phyloP scores from a whole-genome alignment of 495 filamentous ascomycete species.

The Penicillium ochrochloron region DNA sequence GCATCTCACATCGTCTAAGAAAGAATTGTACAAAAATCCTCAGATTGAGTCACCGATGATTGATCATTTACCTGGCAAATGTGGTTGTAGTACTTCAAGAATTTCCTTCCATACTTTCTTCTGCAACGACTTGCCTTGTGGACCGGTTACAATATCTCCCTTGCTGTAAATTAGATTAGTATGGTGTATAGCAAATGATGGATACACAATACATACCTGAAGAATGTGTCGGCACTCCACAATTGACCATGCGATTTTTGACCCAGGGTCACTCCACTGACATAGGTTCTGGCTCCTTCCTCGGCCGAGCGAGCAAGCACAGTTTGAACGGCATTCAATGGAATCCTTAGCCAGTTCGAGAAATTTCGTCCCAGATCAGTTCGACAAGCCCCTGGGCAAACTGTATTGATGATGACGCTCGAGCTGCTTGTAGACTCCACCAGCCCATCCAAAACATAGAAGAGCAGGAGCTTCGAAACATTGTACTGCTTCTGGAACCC shows the following conservation, averaged over 20 bases:
- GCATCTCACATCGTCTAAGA: not conserved
- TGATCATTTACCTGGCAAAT: not conserved
- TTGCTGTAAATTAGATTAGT: not conserved
- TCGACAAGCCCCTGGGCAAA: not conserved
- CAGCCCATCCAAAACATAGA: not conserved
- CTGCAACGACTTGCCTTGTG: not conserved
- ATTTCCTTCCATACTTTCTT: conserved; percentile 12
- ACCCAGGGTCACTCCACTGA: conserved; percentile 35
- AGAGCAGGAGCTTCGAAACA: not conserved
- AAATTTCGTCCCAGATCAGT: not conserved
- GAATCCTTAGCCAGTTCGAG: not conserved
- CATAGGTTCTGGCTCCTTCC: conserved; percentile 35
- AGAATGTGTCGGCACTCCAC: conserved; percentile 25
- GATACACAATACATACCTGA: conserved; percentile 4
- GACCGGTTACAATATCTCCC: not conserved
- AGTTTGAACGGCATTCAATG: conserved; percentile 8
- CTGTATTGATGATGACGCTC: not conserved
- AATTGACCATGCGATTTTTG: conserved; percentile 34
- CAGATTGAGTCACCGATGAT: not conserved
- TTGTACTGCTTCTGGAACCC: not conserved
- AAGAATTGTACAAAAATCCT: not conserved
- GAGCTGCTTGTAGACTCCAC: not conserved
- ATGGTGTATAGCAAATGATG: not conserved
- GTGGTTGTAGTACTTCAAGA: conserved; percentile 7
- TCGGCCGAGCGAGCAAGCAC: conserved; percentile 31